Conservation (phyloP, 2,329 filamentous ascomycete genomes). For the Aspergillus flavus region DNA sequence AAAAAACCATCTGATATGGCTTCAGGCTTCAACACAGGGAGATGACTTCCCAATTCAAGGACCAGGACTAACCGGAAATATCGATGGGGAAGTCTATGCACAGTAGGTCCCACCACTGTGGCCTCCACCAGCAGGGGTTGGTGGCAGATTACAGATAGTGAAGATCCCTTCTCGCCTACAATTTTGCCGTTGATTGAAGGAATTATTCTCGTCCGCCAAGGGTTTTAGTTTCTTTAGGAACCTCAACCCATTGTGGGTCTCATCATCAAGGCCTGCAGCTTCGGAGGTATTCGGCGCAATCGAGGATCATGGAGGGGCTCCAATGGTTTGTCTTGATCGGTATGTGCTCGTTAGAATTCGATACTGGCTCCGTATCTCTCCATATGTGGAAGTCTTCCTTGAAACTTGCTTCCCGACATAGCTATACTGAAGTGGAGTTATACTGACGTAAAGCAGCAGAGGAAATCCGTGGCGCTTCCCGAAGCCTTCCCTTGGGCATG, state of each 20-base stretch:
- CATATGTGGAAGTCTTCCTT: slow-evolving; percentile 28
- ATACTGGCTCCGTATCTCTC: too few species aligned
- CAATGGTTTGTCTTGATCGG: slow-evolving; percentile 32
- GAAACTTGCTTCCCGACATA: background rate
- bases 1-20: too few species aligned
- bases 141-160: too few species aligned
- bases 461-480: slow-evolving; percentile 52
- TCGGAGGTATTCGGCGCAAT: slow-evolving; percentile 39
- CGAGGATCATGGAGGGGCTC: slow-evolving; percentile 38
- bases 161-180: slow-evolving; percentile 40
- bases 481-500: slow-evolving; percentile 53
- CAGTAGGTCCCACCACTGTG: too few species aligned
- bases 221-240: slow-evolving; percentile 49
- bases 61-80: too few species aligned
- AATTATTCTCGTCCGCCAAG: slow-evolving; percentile 53
- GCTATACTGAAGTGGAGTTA: background rate
- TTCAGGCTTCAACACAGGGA: too few species aligned
- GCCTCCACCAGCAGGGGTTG: too few species aligned
- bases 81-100: too few species aligned
- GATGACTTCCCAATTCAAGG: too few species aligned
- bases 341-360: slow-evolving; percentile 7
- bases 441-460: slow-evolving; percentile 43
- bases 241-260: slow-evolving; percentile 39
- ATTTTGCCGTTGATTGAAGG: slow-evolving; percentile 55
- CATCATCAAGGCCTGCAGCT: slow-evolving; percentile 35